phyloP scores from a whole-genome alignment of 2,329 filamentous ascomycete genomes.

The Exophiala lecanii-corni region DNA sequence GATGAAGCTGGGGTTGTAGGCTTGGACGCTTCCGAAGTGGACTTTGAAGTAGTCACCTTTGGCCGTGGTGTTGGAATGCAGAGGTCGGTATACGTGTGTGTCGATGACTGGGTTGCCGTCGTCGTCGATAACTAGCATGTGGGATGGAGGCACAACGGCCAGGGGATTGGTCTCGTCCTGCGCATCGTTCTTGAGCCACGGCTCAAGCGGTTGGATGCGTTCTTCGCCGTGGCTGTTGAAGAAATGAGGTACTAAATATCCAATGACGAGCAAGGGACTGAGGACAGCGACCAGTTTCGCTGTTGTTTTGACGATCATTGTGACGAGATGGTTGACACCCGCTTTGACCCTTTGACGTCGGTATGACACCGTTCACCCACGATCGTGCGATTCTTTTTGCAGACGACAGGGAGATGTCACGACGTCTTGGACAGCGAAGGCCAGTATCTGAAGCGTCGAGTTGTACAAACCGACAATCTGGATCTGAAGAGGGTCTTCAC shows the following conservation, averaged over 20 bases:
- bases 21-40: slow-evolving; percentile 38
- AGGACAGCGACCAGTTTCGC: neutral
- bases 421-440: too few species aligned
- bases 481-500: too few species aligned
- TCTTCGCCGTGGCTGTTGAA: neutral
- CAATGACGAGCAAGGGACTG: neutral
- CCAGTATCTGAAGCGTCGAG: too few species aligned
- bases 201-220: neutral
- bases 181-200: neutral
- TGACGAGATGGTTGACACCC: too few species aligned
- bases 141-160: neutral
- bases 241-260: neutral
- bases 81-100: neutral
- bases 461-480: too few species aligned
- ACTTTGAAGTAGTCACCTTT: slow-evolving; percentile 48
- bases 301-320: neutral
- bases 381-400: too few species aligned
- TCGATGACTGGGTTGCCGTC: slow-evolving; percentile 1
- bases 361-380: too few species aligned
- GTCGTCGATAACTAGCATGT: slow-evolving; percentile 1
- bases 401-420: too few species aligned
- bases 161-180: neutral
- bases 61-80: slow-evolving; percentile 30
- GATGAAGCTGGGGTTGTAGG: slow-evolving; percentile 54
- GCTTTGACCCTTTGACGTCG: too few species aligned